phyloP scores from a whole-genome alignment of 2,329 filamentous ascomycete genomes.

The Bipolaris gigantea region DNA sequence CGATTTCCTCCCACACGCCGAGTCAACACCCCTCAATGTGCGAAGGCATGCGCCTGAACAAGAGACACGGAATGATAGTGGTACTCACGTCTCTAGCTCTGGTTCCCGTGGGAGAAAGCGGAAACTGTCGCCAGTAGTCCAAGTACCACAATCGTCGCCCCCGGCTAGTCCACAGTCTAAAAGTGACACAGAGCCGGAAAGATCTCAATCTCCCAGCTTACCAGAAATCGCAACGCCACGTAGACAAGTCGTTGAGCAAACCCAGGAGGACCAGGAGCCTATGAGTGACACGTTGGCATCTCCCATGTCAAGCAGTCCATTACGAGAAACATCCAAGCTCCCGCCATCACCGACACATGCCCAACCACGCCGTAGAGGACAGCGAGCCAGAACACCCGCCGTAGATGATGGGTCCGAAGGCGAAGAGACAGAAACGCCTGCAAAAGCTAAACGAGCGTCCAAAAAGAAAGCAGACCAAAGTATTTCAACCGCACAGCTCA shows the following conservation, averaged over 20 bases:
- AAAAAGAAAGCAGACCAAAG: slow-evolving; percentile 36
- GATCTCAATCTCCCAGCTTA: slow-evolving; percentile 41
- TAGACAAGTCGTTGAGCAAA: slow-evolving; percentile 24
- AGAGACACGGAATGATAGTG: slow-evolving; percentile 30
- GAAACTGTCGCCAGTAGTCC: slow-evolving; percentile 42
- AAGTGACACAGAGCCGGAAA: slow-evolving; percentile 32
- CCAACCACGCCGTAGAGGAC: slow-evolving; percentile 23
- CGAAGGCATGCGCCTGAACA: slow-evolving; percentile 33
- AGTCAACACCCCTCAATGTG: slow-evolving; percentile 66
- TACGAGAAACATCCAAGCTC: slow-evolving; percentile 24
- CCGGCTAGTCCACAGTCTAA: slow-evolving; percentile 35
- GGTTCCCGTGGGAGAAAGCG: slow-evolving; percentile 45
- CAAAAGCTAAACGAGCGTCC: slow-evolving; percentile 17
- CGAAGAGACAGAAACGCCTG: slow-evolving; percentile 30
- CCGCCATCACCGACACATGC: slow-evolving; percentile 18
- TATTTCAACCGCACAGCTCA: slow-evolving; percentile 50
- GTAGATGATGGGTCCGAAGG: slow-evolving; percentile 28
- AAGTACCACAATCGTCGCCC: slow-evolving; percentile 46
- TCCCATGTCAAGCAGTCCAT: slow-evolving; percentile 48
- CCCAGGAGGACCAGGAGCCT: slow-evolving; percentile 31
- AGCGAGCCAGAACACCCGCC: slow-evolving; percentile 17
- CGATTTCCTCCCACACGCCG: slow-evolving; percentile 63
- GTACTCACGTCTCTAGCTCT: slow-evolving; percentile 35
- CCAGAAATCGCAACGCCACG: slow-evolving; percentile 37
- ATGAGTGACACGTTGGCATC: slow-evolving; percentile 50